Evolutionary conservation across 352 stramenopile species (phyloP), one percentile per base, ranked within the genome.

Genomic region (Blastocystis sp.): DNA sequence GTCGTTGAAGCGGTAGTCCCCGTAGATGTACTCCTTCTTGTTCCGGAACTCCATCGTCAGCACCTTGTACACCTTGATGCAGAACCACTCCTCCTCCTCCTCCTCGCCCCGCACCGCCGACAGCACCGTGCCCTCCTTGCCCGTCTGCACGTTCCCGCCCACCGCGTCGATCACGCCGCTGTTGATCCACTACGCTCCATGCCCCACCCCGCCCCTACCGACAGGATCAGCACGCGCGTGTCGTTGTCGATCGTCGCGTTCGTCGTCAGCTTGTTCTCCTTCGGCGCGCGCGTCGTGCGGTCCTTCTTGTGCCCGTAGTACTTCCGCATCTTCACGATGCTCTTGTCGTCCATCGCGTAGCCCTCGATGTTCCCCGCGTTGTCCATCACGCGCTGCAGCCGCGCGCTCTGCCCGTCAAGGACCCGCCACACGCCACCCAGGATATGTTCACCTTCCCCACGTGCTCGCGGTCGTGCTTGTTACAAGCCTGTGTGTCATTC

Each of bases 11-110:
- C 96, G 94, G 91, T 98, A 97, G 91, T 99, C 96, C 86, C 96
- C 34, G 10, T 92, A 94, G 9, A 98, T 96, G 91, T 98, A 98
- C 91, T 98, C 98, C 86, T 98, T 95, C n/a, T 96, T 91, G 92
- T 98, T 96, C 89, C 98, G 98, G 89, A 99, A 99, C 28, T 98
- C 96, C 40, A 99, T 90, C 82, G 98, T 96, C 43, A 91, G 93
- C 9, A 93, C 96, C 90, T 96, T 96, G 91, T 94, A 96, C 59
- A 96, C 92, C 89, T 96, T 95, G 81, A 96, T 93, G 17, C 74
- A 82, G 19, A 93, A 92, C 88, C 92, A 94, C 90, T 98, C 95
- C 28, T 90, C 65, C 5, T 56, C 48, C 48, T 7, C 5, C 90
- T 89, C 61, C 90, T 92, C 71, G 59, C 45, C 48, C 71, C 98